Percentiles rank a stretch among this genome's conserved stretches.
Evolutionary conservation across 116 monocot species (phyloP).

Genomic region (Posidonia oceanica): DNA sequence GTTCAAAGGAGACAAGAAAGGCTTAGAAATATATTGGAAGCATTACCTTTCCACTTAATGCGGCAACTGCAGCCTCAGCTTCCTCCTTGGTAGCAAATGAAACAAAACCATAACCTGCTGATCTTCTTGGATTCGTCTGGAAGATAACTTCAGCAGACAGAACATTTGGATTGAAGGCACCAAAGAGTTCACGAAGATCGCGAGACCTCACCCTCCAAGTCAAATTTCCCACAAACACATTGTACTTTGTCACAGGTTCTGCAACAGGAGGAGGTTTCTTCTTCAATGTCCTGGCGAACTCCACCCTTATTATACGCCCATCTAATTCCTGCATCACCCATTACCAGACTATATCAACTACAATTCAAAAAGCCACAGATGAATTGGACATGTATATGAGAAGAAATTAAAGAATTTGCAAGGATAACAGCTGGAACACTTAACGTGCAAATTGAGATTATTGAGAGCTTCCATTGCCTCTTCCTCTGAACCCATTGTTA

Average conservation of each 20-base stretch:
- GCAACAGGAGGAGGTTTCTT: constrained; percentile 20
- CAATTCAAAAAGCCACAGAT: too few species aligned
- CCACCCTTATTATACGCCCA: constrained; percentile 56
- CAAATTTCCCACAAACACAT: constrained; percentile 72
- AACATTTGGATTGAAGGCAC: constrained; percentile 23
- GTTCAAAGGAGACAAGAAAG: neutral
- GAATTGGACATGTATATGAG: neutral
- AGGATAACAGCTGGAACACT: constrained; percentile 3
- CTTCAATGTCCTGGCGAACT: constrained; percentile 36
- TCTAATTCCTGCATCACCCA: constrained; percentile 39
- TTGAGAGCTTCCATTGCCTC: constrained; percentile 48
- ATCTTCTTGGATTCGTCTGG: constrained; percentile 59
- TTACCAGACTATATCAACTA: neutral
- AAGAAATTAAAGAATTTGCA: neutral
- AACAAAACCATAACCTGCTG: constrained; percentile 75
- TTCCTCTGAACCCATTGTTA: constrained; percentile 75
- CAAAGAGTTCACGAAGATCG: constrained; percentile 58
- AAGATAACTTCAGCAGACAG: constrained; percentile 62
- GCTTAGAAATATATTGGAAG: neutral
- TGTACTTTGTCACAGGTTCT: constrained; percentile 16
- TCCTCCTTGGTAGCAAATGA: constrained; percentile 55
- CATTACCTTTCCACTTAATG: constrained; percentile 53
- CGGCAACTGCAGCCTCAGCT: constrained; percentile 56
- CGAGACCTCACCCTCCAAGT: constrained; percentile 39
- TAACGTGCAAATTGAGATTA: constrained; percentile 48